These are phyloP conservation scores for Westerdykella sp. DNA, from an alignment of 2,329 filamentous ascomycete genomes.

Conservation along the genomic window DNA sequence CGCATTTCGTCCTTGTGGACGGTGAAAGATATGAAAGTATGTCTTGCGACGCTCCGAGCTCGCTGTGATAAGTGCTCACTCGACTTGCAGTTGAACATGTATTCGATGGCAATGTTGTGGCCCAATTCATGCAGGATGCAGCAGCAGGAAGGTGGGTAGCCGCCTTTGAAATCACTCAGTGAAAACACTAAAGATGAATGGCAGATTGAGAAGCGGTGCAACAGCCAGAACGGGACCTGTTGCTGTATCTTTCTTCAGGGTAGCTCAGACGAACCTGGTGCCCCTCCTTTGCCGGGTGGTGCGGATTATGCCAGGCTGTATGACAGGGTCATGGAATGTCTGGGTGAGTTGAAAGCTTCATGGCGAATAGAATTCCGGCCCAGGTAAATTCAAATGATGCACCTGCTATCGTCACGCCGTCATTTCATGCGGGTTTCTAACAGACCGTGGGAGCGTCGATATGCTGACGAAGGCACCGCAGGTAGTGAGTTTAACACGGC, in stretches of 20 bases:
- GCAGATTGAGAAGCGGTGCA: slow-evolving; percentile 5
- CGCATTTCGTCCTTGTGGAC: too few species aligned
- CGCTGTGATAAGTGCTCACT: too few species aligned
- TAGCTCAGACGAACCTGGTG: slow-evolving; percentile 1
- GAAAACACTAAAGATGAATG: neutral
- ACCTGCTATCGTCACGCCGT: too few species aligned
- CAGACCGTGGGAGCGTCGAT: neutral
- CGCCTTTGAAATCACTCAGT: neutral
- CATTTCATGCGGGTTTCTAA: too few species aligned
- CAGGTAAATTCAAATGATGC: too few species aligned
- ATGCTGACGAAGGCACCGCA: neutral
- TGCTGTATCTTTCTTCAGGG: slow-evolving; percentile 5
- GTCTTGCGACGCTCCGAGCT: neutral
- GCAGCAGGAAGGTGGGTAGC: too few species aligned
- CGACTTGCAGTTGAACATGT: too few species aligned
- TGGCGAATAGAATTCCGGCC: neutral
- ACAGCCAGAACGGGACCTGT: slow-evolving; percentile 1
- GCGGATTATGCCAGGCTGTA: slow-evolving; percentile 1
- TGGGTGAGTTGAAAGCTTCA: neutral
- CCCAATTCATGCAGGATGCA: too few species aligned
- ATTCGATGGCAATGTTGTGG: too few species aligned
- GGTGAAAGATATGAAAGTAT: neutral
- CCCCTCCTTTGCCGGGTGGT: slow-evolving; percentile 4
- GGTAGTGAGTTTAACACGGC: neutral
- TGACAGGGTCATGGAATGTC: slow-evolving; percentile 1